Percentiles rank a stretch among this genome's conserved stretches.
Evolutionary conservation across 176 grass and related monocot species (phyloP).

Genomic region (Aegilops longissima): DNA sequence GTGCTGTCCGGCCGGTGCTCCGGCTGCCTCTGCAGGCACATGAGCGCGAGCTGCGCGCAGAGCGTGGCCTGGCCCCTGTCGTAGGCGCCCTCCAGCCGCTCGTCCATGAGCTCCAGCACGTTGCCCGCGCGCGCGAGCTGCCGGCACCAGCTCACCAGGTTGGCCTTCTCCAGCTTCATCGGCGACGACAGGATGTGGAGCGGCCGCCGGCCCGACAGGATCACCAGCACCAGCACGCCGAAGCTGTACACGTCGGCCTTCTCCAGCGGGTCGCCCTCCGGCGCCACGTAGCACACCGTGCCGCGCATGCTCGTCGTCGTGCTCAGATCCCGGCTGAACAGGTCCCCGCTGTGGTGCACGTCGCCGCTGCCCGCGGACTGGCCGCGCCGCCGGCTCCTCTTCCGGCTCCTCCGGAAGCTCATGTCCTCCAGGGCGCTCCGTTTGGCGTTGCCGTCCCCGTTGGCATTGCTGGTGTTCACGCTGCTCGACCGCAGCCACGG

Average conservation of each 20-base stretch:
- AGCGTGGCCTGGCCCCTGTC: slow-evolving; percentile 64
- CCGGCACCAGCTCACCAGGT: slow-evolving; percentile 88
- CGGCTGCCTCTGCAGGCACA: slow-evolving; percentile 79
- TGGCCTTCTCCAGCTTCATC: slow-evolving; percentile 90
- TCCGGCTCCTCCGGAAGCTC: slow-evolving; percentile 43
- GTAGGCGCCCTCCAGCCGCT: slow-evolving; percentile 54
- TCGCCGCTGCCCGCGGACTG: slow-evolving; percentile 52
- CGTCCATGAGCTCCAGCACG: slow-evolving; percentile 80
- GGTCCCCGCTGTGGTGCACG: slow-evolving; percentile 59
- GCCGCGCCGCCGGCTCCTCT: slow-evolving; percentile 48
- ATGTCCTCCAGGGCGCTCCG: slow-evolving; percentile 9
- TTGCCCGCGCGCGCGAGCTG: slow-evolving; percentile 70
- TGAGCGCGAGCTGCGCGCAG: slow-evolving; percentile 73
- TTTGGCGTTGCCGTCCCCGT: slow-evolving; percentile 10
- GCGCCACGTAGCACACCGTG: slow-evolving; percentile 77
- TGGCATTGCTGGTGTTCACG: background rate
- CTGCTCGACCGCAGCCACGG: slow-evolving; percentile 57
- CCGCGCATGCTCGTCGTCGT: slow-evolving; percentile 83
- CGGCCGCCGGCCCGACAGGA: slow-evolving; percentile 75
- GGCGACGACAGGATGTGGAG: slow-evolving; percentile 88
- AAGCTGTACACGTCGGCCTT: slow-evolving; percentile 85
- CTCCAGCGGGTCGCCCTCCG: slow-evolving; percentile 46
- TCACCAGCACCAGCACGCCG: slow-evolving; percentile 78
- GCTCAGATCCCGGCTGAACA: slow-evolving; percentile 69
- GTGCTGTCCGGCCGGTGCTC: slow-evolving; percentile 76